Conservation (phyloP, 202 grass and related monocot genomes). For the Schoenoplectus tabernaemontani region DNA sequence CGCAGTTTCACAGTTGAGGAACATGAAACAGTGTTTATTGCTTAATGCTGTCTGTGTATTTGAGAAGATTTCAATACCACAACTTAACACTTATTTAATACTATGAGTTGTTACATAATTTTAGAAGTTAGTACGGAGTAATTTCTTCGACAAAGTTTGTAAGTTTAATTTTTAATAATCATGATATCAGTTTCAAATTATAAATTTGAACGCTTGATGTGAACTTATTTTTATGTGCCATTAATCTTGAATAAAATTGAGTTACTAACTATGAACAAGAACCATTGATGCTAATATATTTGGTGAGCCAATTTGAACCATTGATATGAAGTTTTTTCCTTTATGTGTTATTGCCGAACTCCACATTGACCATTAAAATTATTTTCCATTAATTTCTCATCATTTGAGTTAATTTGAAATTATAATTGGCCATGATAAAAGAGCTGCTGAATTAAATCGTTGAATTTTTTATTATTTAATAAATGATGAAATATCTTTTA, state of each 20-base stretch:
- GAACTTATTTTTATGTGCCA: neutral
- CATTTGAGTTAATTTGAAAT: neutral
- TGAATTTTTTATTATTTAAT: neutral
- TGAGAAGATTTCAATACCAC: neutral
- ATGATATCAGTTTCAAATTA: neutral
- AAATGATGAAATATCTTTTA: neutral
- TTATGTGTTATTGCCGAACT: neutral
- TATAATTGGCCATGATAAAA: neutral
- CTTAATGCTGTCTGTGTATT: neutral
- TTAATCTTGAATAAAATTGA: neutral
- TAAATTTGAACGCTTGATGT: neutral
- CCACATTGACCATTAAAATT: neutral
- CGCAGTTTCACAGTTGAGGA: neutral
- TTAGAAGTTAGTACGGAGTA: neutral
- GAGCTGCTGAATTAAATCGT: neutral
- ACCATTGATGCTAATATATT: no score
- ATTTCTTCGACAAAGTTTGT: neutral
- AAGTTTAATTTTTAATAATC: neutral
- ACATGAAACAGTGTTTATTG: neutral
- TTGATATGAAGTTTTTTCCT: no score
- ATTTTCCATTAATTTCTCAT: neutral
- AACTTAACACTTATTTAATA: no score
- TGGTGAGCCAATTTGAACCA: no score
- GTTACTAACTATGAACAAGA: no score
- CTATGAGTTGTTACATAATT: neutral